Percentiles rank a stretch among this genome's conserved stretches.
Conservation (phyloP, 345 rosid genomes). For the Salix exigua region DNA sequence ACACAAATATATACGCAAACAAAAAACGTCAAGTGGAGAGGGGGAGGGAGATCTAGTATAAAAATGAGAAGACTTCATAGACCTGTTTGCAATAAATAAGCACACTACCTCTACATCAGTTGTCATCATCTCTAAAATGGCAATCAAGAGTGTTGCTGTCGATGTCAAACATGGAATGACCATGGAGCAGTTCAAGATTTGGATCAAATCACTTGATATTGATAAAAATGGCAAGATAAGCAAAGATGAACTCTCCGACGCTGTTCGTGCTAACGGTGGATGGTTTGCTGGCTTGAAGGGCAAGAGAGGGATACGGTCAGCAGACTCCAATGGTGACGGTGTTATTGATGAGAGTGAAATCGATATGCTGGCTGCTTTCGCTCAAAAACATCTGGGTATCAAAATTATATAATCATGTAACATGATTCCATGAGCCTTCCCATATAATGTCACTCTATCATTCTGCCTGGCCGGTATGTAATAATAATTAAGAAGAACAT, state of each 20-base stretch:
- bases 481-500: not conserved
- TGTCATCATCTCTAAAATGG: not conserved
- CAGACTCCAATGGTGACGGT: slow-evolving; percentile 19
- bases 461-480: not conserved
- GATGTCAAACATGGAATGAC: not conserved
- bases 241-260: slow-evolving; percentile 30
- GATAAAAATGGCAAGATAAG: slow-evolving; percentile 24
- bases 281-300: slow-evolving; percentile 13
- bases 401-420: not conserved
- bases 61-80: not conserved
- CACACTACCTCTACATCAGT: not conserved
- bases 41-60: not conserved
- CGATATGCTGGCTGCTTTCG: slow-evolving; percentile 20
- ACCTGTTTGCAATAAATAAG: not conserved
- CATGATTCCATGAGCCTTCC: not conserved
- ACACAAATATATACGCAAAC: not conserved
- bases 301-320: slow-evolving; percentile 1
- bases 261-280: slow-evolving; percentile 8
- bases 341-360: slow-evolving; percentile 20
- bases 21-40: not conserved
- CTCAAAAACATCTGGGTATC: slow-evolving; percentile 12
- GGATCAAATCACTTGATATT: slow-evolving; percentile 14
- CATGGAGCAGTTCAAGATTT: slow-evolving; percentile 23
- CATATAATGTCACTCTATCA: not conserved
- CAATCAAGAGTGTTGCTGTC: not conserved